A percentile compares a stretch with the other conserved stretches of the same genome.
Conservation (phyloP, 1,139 yeast species). For the Yamadazyma friedrichii region DNA sequence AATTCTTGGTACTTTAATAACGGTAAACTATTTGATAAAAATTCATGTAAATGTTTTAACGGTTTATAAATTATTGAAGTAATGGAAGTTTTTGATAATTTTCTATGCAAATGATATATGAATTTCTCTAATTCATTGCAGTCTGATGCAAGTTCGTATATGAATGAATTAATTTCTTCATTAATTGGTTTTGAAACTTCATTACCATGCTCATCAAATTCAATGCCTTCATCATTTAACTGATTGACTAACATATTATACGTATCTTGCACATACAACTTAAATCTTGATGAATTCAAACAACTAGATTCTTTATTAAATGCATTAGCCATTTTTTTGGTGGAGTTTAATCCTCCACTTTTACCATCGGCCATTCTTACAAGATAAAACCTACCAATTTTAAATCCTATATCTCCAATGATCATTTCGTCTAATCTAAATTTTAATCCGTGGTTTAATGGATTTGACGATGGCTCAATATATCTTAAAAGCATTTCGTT, state of each 20-base stretch:
- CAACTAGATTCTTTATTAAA: slow-evolving; percentile 19
- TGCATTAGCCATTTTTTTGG: slow-evolving; percentile 30
- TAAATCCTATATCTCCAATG: slow-evolving; percentile 48
- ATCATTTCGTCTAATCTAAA: slow-evolving; percentile 41
- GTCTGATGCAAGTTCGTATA: slow-evolving; percentile 48
- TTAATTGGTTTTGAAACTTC: slow-evolving; percentile 19
- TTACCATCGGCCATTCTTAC: slow-evolving; percentile 40
- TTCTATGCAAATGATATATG: slow-evolving; percentile 23
- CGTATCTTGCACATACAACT: slow-evolving; percentile 52
- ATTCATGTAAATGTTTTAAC: slow-evolving; percentile 24
- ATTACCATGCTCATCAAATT: slow-evolving; percentile 31
- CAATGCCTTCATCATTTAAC: slow-evolving; percentile 32
- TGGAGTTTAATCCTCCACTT: slow-evolving; percentile 40
- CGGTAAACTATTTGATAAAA: slow-evolving; percentile 23
- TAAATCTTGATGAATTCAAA: slow-evolving; percentile 37
- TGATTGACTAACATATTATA: slow-evolving; percentile 32
- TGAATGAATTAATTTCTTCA: slow-evolving; percentile 19
- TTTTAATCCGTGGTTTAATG: slow-evolving; percentile 36
- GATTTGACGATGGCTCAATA: slow-evolving; percentile 44
- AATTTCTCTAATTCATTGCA: slow-evolving; percentile 31
- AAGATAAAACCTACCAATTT: slow-evolving; percentile 46
- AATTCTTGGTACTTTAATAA: slow-evolving; percentile 15
- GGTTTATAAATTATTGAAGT: slow-evolving; percentile 29
- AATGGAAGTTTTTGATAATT: slow-evolving; percentile 14
- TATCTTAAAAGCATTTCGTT: slow-evolving; percentile 25